These are phyloP conservation scores for Oehlia diaphana DNA, from an alignment of 192 early-diverging fungal genomes.

Conservation along the genomic window DNA sequence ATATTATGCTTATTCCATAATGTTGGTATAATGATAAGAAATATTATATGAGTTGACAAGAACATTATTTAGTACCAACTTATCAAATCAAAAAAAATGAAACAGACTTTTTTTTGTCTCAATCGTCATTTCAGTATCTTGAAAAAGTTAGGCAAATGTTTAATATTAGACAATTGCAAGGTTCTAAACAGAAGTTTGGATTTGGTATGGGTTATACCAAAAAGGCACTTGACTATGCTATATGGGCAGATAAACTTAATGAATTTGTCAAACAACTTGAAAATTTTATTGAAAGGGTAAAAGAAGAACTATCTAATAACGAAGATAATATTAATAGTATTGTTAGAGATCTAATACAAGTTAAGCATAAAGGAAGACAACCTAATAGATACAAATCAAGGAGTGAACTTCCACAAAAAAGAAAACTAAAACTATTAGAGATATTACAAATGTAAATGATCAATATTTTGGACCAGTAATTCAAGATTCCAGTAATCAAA, in stretches of 20 bases:
- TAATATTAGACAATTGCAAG: neutral
- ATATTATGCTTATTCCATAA: neutral
- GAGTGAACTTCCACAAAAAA: neutral
- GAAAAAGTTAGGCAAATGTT: neutral
- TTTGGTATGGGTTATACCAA: neutral
- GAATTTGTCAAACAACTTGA: neutral
- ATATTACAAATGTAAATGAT: no score
- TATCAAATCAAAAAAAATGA: neutral
- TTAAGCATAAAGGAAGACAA: neutral
- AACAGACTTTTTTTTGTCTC: neutral
- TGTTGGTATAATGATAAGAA: neutral
- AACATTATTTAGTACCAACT: neutral
- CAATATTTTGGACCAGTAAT: no score
- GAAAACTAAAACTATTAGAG: neutral
- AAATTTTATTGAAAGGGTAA: neutral
- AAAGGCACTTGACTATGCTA: neutral
- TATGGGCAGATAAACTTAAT: neutral
- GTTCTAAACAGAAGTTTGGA: neutral
- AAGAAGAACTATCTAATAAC: neutral
- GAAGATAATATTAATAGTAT: neutral
- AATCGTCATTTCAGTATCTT: neutral
- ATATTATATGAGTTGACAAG: no score
- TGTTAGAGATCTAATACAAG: neutral
- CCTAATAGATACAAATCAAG: neutral
- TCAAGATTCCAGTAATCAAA: neutral